phyloP scores from a whole-genome alignment of 495 filamentous ascomycete species.

The Tuber microsphaerosporum region DNA sequence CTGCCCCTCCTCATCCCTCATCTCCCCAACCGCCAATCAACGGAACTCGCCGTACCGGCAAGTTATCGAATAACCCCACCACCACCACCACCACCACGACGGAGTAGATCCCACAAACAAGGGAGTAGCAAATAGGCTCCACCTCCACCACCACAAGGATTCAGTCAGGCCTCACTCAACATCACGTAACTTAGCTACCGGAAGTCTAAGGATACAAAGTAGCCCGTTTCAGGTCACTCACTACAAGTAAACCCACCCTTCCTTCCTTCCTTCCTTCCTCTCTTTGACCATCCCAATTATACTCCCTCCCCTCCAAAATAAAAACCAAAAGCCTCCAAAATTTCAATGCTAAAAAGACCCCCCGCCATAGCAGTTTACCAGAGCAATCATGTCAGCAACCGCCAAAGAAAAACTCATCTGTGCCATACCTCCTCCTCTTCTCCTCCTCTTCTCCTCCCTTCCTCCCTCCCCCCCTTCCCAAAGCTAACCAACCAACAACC shows the following conservation, averaged over 20 bases:
- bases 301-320: constrained; percentile 9
- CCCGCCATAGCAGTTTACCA: constrained; percentile 3
- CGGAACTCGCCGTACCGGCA: background rate
- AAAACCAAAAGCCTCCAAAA: background rate
- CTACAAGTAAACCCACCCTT: background rate
- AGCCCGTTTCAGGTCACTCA: background rate
- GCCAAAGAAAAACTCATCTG: constrained; percentile 30
- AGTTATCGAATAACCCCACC: background rate
- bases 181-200: background rate
- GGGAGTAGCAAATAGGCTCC: background rate
- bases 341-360: constrained; percentile 1
- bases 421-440: background rate
- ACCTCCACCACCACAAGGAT: background rate
- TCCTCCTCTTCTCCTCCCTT: background rate
- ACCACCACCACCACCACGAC: too few species aligned
- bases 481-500: background rate
- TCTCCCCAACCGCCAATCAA: background rate
- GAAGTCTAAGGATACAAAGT: background rate
- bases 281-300: background rate
- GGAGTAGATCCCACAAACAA: background rate
- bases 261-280: background rate
- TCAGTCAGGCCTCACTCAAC: background rate
- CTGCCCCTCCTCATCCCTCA: background rate
- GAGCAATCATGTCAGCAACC: constrained; percentile 19
- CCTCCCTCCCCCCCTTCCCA: background rate